Evolutionary conservation across 768 basidiomycete species (phyloP).

Genomic region (Suillus clintonianus): DNA sequence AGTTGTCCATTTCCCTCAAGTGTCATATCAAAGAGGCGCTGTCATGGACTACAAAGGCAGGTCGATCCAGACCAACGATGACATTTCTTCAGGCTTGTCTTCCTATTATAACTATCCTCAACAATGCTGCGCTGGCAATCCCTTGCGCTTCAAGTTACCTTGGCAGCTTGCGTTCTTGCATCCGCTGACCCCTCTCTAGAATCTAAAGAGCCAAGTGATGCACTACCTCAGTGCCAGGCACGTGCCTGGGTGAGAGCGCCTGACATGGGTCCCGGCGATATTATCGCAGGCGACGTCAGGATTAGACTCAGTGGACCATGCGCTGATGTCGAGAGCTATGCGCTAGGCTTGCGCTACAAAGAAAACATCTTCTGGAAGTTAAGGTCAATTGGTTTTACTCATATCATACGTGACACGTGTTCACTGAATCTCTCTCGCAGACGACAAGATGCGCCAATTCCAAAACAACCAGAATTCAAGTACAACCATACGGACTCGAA

Average conservation of each 20-base stretch:
- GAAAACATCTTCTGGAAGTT: not conserved
- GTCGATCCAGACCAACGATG: no score
- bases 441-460: conserved; percentile 1
- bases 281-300: not conserved
- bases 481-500: not conserved
- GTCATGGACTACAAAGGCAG: no score
- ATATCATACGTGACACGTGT: not conserved
- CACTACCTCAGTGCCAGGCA: not conserved
- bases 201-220: not conserved
- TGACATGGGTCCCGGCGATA: not conserved
- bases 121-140: not conserved
- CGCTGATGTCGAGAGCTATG: not conserved
- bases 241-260: conserved; percentile 6
- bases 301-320: conserved; percentile 1
- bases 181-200: not conserved
- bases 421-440: not conserved
- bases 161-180: not conserved
- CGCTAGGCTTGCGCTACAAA: conserved; percentile 3
- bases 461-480: not conserved
- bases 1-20: no score
- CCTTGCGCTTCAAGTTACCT: not conserved
- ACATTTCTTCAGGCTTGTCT: no score
- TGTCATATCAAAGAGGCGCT: no score
- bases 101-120: not conserved
- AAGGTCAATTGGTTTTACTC: not conserved